Percentiles rank a stretch among this genome's conserved stretches.
Evolutionary conservation across 1,284 basidiomycete genomes (phyloP).

Genomic region (Wallemia ichthyophaga): DNA sequence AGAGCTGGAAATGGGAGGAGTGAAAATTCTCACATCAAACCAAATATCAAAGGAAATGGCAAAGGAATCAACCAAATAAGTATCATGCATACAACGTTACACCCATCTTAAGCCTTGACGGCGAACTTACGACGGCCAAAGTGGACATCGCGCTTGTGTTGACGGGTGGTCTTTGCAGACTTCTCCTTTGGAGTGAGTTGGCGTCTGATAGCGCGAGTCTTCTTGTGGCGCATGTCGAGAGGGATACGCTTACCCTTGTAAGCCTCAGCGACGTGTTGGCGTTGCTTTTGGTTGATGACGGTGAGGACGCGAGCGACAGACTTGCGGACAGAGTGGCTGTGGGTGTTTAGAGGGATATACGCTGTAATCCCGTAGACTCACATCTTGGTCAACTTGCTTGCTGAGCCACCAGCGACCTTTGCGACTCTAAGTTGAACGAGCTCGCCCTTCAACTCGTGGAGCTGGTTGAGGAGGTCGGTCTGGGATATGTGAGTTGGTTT

Average conservation of each 20-base stretch:
- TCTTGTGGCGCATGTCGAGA: conserved; percentile 91
- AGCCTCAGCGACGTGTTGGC: conserved; percentile 85
- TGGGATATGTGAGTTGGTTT: too few species aligned
- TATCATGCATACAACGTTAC: neutral
- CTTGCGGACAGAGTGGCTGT: conserved; percentile 85
- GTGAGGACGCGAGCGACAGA: conserved; percentile 95
- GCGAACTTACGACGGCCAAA: conserved; percentile 33
- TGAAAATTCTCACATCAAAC: neutral
- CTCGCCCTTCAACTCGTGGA: conserved; percentile 83
- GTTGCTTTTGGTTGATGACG: conserved; percentile 93
- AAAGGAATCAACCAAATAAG: neutral
- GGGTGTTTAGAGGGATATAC: neutral
- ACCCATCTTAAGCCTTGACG: conserved; percentile 14
- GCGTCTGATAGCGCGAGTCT: conserved; percentile 92
- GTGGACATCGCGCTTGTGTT: conserved; percentile 74
- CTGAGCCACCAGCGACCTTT: conserved; percentile 89
- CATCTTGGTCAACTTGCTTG: conserved; percentile 94
- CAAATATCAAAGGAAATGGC: neutral
- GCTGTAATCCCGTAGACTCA: conserved; percentile 20
- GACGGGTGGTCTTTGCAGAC: conserved; percentile 55
- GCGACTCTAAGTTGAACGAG: conserved; percentile 77
- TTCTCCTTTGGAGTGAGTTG: conserved; percentile 67
- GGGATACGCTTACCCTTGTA: conserved; percentile 95
- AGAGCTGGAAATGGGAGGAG: neutral
- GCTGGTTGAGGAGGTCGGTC: conserved; percentile 86